Base-by-base conservation (phyloP, 352 stramenopile genomes). In the Phytophthora niederhauseri region DNA sequence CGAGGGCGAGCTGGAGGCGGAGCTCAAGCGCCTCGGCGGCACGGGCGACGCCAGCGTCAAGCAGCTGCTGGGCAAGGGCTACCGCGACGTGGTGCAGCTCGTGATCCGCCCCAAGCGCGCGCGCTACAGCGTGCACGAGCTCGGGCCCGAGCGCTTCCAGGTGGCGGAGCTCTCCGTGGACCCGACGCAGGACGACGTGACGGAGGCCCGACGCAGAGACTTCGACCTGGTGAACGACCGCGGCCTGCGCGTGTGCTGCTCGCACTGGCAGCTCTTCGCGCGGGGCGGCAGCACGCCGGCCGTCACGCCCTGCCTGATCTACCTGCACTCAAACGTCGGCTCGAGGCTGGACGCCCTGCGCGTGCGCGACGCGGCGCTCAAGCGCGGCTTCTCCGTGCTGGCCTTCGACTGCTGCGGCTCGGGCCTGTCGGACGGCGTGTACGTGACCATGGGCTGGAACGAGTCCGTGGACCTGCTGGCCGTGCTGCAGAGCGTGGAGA, bases 361-460 rank as follows among this genome's bases (percentile, higher is more conserved):
- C n/a, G 63, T 94, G 30, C 86, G 86, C 2, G 77, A 93, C 43
- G 57, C 80, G 11, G 85, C 85, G 7, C 63, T 97, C 8, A 58
- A 62, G n/a, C 75, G 86, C 2, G 86, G 88, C 51, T 91, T 95
- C 46, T 94, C 87, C 7, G 82, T 97, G 49, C 62, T 93, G 31
- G 79, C 87, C 3, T 95, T 97, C 58, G 89, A 97, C 73, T 95
- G 80, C 57, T 92, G 80, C 22, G 89, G 89, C 56, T 95, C 87
- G 5, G 89, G 87, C 0, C 63, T 84, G 12, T 93, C 82, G 24
- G 89, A 95, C 59, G 89, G 87, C 31, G 79, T 93, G 43, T 95
- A 93, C 69, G 87, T 97, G 61, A 97, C 87, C 4, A 91, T 94
- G 79, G 89, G 89, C 43, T 95, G 85, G 85, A 93, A 93, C 70